A percentile compares a stretch with the other conserved stretches of the same genome.
Conservation (phyloP, 768 basidiomycete species). For the Pleurotus pulmonarius region DNA sequence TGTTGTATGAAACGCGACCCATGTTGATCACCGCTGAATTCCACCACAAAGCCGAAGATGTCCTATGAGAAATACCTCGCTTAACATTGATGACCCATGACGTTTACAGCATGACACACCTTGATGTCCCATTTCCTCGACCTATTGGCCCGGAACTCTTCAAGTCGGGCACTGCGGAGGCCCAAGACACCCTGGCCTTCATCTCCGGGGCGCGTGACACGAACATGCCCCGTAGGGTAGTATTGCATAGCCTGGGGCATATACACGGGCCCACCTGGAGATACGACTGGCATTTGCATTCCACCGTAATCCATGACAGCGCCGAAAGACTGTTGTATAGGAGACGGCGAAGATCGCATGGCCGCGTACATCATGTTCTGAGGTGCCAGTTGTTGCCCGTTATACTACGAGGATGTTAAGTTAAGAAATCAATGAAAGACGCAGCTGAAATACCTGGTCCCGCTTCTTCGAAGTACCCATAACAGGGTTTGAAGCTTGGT, state of each 20-base stretch:
- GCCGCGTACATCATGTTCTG: constrained; percentile 39
- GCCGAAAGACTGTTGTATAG: constrained; percentile 41
- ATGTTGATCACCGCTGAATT: constrained; percentile 93
- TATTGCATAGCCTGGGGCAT: constrained; percentile 28
- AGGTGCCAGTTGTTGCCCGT: constrained; percentile 40
- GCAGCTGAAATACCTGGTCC: constrained; percentile 43
- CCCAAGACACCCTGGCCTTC: constrained; percentile 28
- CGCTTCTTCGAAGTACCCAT: constrained; percentile 52
- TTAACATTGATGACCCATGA: not conserved
- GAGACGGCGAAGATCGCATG: constrained; percentile 38
- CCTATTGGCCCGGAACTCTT: constrained; percentile 83
- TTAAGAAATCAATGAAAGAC: constrained; percentile 8
- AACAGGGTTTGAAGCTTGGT: constrained; percentile 37
- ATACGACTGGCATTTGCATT: constrained; percentile 39
- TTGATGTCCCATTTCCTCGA: constrained; percentile 76
- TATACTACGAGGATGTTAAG: constrained; percentile 27
- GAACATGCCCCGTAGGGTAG: constrained; percentile 31
- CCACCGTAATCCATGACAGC: constrained; percentile 41
- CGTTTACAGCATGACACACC: constrained; percentile 36
- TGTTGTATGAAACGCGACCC: constrained; percentile 98
- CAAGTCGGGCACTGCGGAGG: constrained; percentile 69
- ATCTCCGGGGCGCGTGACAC: constrained; percentile 44
- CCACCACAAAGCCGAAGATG: constrained; percentile 78
- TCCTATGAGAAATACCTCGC: constrained; percentile 48
- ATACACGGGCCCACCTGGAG: constrained; percentile 42